These are phyloP conservation scores for Dipteronia sinensis DNA, from an alignment of 345 rosid species.

Conservation along the genomic window DNA sequence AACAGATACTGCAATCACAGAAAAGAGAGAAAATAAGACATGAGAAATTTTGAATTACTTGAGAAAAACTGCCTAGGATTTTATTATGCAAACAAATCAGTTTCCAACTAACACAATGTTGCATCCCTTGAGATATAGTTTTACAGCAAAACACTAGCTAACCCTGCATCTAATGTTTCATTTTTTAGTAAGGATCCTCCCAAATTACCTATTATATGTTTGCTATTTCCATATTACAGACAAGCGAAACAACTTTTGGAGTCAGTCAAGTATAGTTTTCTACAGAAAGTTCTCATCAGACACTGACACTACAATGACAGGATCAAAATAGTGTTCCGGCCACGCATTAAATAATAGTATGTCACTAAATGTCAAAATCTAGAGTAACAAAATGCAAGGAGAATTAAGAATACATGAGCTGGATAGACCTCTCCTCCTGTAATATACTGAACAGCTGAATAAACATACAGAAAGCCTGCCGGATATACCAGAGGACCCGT, in stretches of 20 bases:
- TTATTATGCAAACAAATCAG: neutral
- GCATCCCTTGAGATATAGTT: neutral
- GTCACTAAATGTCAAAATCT: neutral
- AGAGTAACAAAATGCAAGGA: neutral
- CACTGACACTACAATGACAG: neutral
- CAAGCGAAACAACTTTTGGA: neutral
- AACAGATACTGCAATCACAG: constrained; percentile 69
- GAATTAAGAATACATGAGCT: constrained; percentile 62
- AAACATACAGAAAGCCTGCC: constrained; percentile 89
- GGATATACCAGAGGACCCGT: constrained; percentile 97
- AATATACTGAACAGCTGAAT: constrained; percentile 69
- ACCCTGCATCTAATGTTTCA: neutral
- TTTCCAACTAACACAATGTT: neutral
- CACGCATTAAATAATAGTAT: neutral
- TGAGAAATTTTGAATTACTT: neutral
- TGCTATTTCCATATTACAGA: neutral
- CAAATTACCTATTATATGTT: neutral
- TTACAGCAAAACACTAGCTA: neutral
- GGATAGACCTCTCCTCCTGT: constrained; percentile 73
- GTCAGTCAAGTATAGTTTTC: neutral
- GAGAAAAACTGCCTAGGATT: neutral
- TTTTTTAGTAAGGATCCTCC: neutral
- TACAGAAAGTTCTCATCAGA: neutral
- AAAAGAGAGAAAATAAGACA: neutral
- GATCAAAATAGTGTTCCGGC: neutral